These are phyloP conservation scores for Aegilops bicornis DNA, from an alignment of 176 grass and related monocot species.

Conservation along the genomic window DNA sequence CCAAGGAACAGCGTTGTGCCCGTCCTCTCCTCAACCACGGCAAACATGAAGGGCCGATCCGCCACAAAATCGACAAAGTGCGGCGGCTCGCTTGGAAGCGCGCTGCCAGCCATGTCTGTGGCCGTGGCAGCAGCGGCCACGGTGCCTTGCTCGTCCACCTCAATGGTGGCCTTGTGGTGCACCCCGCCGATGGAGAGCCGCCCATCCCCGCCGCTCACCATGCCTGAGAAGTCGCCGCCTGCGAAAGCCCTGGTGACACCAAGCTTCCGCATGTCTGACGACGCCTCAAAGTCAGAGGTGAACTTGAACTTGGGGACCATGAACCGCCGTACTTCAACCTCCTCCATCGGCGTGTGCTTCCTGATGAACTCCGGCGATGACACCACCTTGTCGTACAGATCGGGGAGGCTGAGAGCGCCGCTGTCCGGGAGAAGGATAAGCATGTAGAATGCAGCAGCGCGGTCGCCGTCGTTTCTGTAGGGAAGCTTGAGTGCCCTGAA, in stretches of 20 bases:
- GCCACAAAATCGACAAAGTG: too few species aligned
- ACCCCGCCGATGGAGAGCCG: not conserved
- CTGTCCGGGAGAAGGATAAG: not conserved
- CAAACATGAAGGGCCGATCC: too few species aligned
- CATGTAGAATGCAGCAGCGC: not conserved
- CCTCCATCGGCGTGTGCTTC: not conserved
- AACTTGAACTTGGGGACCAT: slow-evolving; percentile 36
- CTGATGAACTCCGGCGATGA: slow-evolving; percentile 27
- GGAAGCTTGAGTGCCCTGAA: not conserved
- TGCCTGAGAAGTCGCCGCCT: slow-evolving; percentile 28
- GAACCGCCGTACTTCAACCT: slow-evolving; percentile 12
- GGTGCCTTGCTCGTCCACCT: slow-evolving; percentile 34
- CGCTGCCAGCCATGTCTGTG: too few species aligned
- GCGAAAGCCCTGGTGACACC: not conserved
- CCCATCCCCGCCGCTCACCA: not conserved
- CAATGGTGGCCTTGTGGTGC: slow-evolving; percentile 23
- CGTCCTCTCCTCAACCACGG: too few species aligned
- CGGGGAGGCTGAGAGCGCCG: not conserved
- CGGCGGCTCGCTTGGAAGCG: too few species aligned
- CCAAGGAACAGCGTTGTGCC: too few species aligned
- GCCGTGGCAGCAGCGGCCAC: slow-evolving; percentile 23
- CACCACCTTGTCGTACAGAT: slow-evolving; percentile 14
- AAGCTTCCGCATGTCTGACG: not conserved
- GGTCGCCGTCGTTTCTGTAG: not conserved
- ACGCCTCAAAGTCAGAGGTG: slow-evolving; percentile 29